Conservation (phyloP, 371 early-diverging fungal genomes). For the Nematocida sp. region DNA sequence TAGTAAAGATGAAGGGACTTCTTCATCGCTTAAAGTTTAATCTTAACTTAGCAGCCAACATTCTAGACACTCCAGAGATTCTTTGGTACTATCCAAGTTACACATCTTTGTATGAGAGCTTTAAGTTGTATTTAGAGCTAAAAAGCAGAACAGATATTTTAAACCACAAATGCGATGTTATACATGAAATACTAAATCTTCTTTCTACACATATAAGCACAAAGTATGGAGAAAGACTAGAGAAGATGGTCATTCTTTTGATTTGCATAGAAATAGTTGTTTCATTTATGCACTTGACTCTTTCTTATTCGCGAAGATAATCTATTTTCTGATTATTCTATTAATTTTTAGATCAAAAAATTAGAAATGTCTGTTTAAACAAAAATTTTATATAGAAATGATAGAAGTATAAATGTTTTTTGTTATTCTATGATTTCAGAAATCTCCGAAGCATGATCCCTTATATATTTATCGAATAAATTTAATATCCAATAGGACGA, state of each 20-base stretch:
- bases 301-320: not conserved
- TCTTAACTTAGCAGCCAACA: conserved; percentile 66
- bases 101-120: conserved; percentile 65
- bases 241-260: conserved; percentile 64
- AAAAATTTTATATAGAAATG: too few species aligned
- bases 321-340: too few species aligned
- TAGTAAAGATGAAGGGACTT: conserved; percentile 63
- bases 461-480: conserved; percentile 42
- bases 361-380: too few species aligned
- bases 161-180: conserved; percentile 66
- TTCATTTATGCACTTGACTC: conserved; percentile 12
- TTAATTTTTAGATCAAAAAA: too few species aligned
- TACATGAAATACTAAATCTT: conserved; percentile 65
- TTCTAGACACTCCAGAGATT: conserved; percentile 67
- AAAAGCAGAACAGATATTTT: conserved; percentile 65
- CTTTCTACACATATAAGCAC: conserved; percentile 65
- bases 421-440: not conserved
- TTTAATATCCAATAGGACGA: conserved; percentile 34
- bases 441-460: conserved; percentile 25
- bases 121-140: conserved; percentile 67
- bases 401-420: not conserved
- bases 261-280: conserved; percentile 57
- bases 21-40: conserved; percentile 65
- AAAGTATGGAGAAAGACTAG: conserved; percentile 63
- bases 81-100: conserved; percentile 66